phyloP scores from a whole-genome alignment of 176 grass and related monocot species.

The Secale cereale region DNA sequence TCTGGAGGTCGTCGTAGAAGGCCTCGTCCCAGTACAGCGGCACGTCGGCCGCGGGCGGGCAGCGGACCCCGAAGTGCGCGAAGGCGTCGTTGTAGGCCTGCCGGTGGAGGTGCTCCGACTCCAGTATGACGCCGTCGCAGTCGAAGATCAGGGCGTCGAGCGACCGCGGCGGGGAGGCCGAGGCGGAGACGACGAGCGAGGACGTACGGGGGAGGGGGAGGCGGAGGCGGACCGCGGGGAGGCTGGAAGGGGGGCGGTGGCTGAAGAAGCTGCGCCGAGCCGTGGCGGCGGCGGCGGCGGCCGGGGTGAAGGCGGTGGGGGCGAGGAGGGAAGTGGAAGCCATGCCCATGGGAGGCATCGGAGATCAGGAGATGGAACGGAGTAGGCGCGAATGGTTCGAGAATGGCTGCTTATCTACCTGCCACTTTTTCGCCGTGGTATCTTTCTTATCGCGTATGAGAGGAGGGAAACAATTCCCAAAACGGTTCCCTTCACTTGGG shows the following conservation, averaged over 20 bases:
- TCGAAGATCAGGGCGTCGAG: constrained; percentile 91
- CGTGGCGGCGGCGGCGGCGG: neutral
- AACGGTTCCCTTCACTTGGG: neutral
- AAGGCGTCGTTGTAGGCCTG: constrained; percentile 97
- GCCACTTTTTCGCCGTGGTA: neutral
- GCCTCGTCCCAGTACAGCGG: constrained; percentile 62
- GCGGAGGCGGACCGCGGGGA: constrained; percentile 15
- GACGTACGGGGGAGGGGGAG: constrained; percentile 11
- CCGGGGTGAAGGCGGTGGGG: neutral
- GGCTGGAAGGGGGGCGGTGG: neutral
- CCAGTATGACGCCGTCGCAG: constrained; percentile 92
- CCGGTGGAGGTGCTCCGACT: constrained; percentile 94
- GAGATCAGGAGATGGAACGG: neutral
- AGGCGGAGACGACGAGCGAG: constrained; percentile 31
- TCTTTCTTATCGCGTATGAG: constrained; percentile 32
- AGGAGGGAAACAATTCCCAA: constrained; percentile 10
- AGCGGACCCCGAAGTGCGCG: constrained; percentile 67
- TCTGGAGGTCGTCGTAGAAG: constrained; percentile 90
- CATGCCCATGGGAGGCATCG: constrained; percentile 53
- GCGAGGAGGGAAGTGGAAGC: constrained; percentile 44
- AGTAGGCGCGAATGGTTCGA: constrained; percentile 28
- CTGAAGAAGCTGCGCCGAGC: neutral
- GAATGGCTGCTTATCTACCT: constrained; percentile 30
- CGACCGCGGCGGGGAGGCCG: constrained; percentile 26
- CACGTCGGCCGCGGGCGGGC: constrained; percentile 36